These are phyloP conservation scores for Leishmania arabica DNA, from an alignment of 208 protist genomes.

Conservation along the genomic window DNA sequence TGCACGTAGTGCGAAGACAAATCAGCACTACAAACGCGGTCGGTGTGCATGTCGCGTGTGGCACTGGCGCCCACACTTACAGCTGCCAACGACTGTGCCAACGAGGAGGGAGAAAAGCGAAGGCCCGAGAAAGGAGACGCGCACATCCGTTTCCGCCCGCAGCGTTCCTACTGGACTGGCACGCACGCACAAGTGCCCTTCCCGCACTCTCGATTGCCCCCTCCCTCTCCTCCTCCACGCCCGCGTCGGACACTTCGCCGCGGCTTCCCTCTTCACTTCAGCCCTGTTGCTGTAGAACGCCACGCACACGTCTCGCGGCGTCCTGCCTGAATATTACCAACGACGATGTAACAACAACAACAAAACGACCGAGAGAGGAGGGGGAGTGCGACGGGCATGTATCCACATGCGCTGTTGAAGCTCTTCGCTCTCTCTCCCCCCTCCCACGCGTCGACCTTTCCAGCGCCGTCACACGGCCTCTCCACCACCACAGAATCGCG, in stretches of 20 bases:
- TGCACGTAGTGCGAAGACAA: neutral
- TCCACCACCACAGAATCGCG: neutral
- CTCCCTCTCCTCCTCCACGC: neutral
- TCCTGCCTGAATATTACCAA: neutral
- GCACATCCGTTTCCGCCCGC: neutral
- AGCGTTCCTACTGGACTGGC: too few species aligned
- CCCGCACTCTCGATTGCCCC: neutral
- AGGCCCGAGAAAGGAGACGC: neutral
- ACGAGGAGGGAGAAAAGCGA: neutral
- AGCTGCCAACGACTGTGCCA: neutral
- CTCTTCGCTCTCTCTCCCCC: neutral
- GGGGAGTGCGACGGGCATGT: too few species aligned
- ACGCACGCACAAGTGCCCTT: neutral
- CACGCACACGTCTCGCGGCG: neutral
- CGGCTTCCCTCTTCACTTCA: neutral
- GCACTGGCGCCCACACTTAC: too few species aligned
- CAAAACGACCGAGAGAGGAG: neutral
- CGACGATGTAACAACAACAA: neutral
- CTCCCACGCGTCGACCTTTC: neutral
- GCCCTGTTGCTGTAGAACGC: neutral
- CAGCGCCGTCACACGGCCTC: neutral
- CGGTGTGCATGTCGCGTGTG: neutral
- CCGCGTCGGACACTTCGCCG: neutral
- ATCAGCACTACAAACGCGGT: neutral
- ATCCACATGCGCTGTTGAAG: neutral